A percentile compares a stretch with the other conserved stretches of the same genome.
phyloP scores from a whole-genome alignment of 805 yeast species.

The Hanseniaspora singularis region DNA sequence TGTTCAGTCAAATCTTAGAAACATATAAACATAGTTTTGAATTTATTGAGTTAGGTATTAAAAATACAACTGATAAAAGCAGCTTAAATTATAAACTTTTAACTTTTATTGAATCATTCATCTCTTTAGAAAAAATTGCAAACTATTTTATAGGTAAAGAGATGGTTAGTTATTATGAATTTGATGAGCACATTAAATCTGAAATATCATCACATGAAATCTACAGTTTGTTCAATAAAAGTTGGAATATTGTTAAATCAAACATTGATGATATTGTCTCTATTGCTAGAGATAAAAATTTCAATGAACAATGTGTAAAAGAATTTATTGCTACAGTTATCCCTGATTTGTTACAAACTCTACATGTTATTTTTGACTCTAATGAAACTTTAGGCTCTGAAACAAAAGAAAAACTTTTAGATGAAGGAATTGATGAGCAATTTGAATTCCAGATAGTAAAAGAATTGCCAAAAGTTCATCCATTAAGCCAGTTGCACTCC shows the following conservation, averaged over 20 bases:
- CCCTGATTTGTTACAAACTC: slow-evolving; percentile 42
- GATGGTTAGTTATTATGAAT: slow-evolving; percentile 14
- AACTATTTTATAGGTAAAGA: slow-evolving; percentile 14
- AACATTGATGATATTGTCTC: not conserved
- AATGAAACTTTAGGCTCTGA: slow-evolving; percentile 53
- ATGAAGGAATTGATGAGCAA: slow-evolving; percentile 37
- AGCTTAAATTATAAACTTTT: slow-evolving; percentile 2
- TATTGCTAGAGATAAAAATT: not conserved
- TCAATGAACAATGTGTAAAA: not conserved
- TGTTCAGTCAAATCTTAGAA: slow-evolving; percentile 34
- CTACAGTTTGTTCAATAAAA: not conserved
- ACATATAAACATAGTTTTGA: slow-evolving; percentile 65
- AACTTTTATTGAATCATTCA: slow-evolving; percentile 4
- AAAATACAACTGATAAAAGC: slow-evolving; percentile 32
- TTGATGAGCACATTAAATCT: slow-evolving; percentile 13
- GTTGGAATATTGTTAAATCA: not conserved
- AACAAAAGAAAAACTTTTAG: slow-evolving; percentile 41
- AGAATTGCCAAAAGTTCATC: slow-evolving; percentile 39
- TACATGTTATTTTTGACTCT: slow-evolving; percentile 60
- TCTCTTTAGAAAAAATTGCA: slow-evolving; percentile 12
- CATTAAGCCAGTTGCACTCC: slow-evolving; percentile 33
- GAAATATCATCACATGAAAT: slow-evolving; percentile 7
- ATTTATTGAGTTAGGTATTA: slow-evolving; percentile 49
- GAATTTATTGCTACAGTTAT: slow-evolving; percentile 25
- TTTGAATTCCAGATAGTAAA: slow-evolving; percentile 24